Evolutionary conservation across 1,284 basidiomycete species (phyloP).

Genomic region (Trametes versicolor): DNA sequence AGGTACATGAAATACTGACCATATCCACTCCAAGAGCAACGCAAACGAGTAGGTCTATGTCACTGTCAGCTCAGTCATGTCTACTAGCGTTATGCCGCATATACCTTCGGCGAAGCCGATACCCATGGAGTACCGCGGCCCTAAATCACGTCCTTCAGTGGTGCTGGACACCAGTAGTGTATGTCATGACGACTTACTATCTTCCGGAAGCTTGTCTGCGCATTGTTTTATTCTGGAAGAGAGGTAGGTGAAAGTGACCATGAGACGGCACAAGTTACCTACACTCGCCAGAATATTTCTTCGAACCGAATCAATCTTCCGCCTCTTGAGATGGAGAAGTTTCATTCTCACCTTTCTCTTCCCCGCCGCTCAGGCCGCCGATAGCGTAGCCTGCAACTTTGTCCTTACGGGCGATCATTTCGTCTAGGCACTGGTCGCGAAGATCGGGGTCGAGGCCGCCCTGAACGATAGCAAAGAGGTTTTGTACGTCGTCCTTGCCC

Average conservation of each 20-base stretch:
- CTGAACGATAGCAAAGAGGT: constrained; percentile 89
- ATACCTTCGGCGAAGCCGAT: constrained; percentile 90
- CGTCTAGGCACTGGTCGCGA: constrained; percentile 78
- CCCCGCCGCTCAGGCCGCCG: constrained; percentile 85
- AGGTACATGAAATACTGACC: constrained; percentile 55
- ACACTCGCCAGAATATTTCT: constrained; percentile 90
- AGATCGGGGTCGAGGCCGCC: constrained; percentile 78
- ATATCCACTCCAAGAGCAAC: constrained; percentile 91
- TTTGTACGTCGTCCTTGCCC: constrained; percentile 71
- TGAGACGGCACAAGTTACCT: constrained; percentile 37
- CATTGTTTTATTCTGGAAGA: constrained; percentile 78
- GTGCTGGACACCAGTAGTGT: neutral
- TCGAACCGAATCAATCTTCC: neutral
- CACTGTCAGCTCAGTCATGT: constrained; percentile 1
- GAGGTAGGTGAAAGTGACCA: constrained; percentile 30
- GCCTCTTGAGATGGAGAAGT: neutral
- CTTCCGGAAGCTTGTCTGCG: constrained; percentile 74
- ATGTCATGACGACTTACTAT: constrained; percentile 60
- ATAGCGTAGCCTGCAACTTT: constrained; percentile 85
- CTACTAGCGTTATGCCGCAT: neutral
- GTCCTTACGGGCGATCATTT: constrained; percentile 80
- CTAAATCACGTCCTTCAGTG: constrained; percentile 46
- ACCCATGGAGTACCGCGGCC: constrained; percentile 89
- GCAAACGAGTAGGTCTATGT: constrained; percentile 82
- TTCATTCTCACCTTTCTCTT: constrained; percentile 76